phyloP scores from a whole-genome alignment of 164 flowering plant species.

The Vitis riparia region DNA sequence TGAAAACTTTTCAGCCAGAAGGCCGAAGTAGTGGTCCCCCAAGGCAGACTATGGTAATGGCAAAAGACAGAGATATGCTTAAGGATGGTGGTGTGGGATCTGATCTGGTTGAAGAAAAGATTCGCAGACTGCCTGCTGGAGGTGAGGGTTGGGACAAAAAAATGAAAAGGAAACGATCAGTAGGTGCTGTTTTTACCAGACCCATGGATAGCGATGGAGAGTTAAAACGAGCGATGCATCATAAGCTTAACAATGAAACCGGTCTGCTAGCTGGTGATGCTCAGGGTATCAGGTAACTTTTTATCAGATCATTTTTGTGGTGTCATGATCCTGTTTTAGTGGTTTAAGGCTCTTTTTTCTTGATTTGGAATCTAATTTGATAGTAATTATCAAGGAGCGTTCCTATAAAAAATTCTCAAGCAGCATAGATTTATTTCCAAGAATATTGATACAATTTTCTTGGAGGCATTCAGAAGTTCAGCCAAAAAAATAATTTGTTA shows the following conservation, averaged over 20 bases:
- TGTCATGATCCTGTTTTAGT: too few species aligned
- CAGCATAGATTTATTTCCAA: too few species aligned
- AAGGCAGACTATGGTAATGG: constrained; percentile 46
- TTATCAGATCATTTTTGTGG: background rate
- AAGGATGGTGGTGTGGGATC: constrained; percentile 55
- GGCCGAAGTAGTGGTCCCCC: constrained; percentile 39
- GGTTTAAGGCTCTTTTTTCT: too few species aligned
- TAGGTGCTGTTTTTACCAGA: constrained; percentile 53
- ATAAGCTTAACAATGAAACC: constrained; percentile 50
- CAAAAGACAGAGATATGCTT: constrained; percentile 62
- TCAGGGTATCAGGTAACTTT: constrained; percentile 52
- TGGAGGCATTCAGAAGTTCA: too few species aligned
- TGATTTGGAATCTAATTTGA: too few species aligned
- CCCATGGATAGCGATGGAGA: constrained; percentile 58
- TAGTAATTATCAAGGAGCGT: too few species aligned
- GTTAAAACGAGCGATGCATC: constrained; percentile 50
- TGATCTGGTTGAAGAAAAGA: constrained; percentile 70
- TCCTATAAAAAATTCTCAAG: too few species aligned
- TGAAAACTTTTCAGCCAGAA: constrained; percentile 52
- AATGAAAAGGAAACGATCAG: constrained; percentile 86
- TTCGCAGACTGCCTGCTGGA: constrained; percentile 69
- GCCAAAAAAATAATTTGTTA: too few species aligned
- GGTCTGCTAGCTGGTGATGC: constrained; percentile 48
- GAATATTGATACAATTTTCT: too few species aligned
- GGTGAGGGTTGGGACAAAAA: constrained; percentile 91